Base-by-base conservation (phyloP, 805 yeast genomes). In the Ogataea ganodermae region DNA sequence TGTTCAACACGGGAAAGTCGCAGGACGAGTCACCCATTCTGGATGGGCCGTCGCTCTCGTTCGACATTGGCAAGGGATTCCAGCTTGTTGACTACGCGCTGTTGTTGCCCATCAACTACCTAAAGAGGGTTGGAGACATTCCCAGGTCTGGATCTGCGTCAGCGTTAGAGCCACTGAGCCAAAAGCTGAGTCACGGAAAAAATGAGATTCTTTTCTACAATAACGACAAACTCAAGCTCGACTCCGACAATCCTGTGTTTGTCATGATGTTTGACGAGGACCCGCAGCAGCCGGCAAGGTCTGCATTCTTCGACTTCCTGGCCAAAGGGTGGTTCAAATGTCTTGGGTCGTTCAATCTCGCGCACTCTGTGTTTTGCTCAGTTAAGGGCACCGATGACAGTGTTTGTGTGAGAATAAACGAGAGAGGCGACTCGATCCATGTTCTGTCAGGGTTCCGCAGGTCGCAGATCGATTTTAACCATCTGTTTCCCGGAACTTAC, bases 361-460 rank as follows among this genome's bases (percentile, higher is more conserved):
- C 75, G 2, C 69, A 69, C 38, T 75, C 80, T 0, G 61, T 63
- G 1, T 74, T 74, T 50, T 78, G 82, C 50, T 70, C 76, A 3
- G 59, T 72, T 3, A 65, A 66, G 42, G 40, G 53, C 1, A 30
- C 49, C 1, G 45, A 50, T 4, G 57, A 62, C 13, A 66, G 79
- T 35, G 68, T 62, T 44, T 78, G 83, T 56, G 41, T 74, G 8
- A 63, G 64, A 46, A 62, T 76, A 16, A 60, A 58, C 22, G 66
- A 67, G 4, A 67, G 62, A 27, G 50, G 58, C n/a, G 53, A 53
- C n/a, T 54, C 58, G 1, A 54, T 74, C 21, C 53, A 48, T 0
- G 56, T 67, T 14, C 56, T 59, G 28, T 69, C 71, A 3, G 62
- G 63, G 6, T 64, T 61, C 42, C 38, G 37, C 4, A 26, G 47